Base-by-base conservation (phyloP, 2,329 filamentous ascomycete genomes). In the Xylaria sp. region DNA sequence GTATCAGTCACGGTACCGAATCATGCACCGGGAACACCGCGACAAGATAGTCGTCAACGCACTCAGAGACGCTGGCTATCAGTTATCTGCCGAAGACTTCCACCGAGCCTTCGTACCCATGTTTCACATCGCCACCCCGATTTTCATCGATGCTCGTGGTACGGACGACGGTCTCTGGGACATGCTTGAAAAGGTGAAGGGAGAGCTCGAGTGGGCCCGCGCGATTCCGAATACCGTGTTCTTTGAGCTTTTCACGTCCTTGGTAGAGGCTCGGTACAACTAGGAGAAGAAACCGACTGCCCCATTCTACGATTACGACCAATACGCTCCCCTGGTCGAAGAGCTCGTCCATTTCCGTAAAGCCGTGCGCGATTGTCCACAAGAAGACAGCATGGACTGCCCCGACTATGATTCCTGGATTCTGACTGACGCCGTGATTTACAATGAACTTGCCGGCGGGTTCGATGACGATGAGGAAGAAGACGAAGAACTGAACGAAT, bases 151-250 rank as follows among this genome's bases (percentile, higher is more conserved):
- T 4, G 55, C n/a, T 8, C 55, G 61, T 47, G 39, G 56, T 14
- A 27, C 53, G 12, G 27, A 32, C 2, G 8, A 57, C 19, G 32
- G 48, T 48, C 61, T 68, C n/a, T 64, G 66, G 61, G 66, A 68
- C 21, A 59, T 65, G 50, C 61, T 68, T 14, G 4, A 21, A 21
- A 14, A 21, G 12, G 50, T 68, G 14, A 14, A 65, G 42, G 8
- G 11, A 12, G 14, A 65, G 42, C 55, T 65, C n/a, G 48, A 56
- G 5, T 68, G 61, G 66, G 66, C 32, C 8, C 39, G 66, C 9
- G 5, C 2, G 32, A 14, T 68, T 11, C 12, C 50, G 1, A 50
- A 54, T 3, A 5, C 50, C 11, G 45, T 68, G 4, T 68, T 68
- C 42, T 19, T 64, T 12, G 66, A 65, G 34, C 30, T 68, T 1